Conservation (phyloP, 768 basidiomycete species). For the Boletus barrowsii region DNA sequence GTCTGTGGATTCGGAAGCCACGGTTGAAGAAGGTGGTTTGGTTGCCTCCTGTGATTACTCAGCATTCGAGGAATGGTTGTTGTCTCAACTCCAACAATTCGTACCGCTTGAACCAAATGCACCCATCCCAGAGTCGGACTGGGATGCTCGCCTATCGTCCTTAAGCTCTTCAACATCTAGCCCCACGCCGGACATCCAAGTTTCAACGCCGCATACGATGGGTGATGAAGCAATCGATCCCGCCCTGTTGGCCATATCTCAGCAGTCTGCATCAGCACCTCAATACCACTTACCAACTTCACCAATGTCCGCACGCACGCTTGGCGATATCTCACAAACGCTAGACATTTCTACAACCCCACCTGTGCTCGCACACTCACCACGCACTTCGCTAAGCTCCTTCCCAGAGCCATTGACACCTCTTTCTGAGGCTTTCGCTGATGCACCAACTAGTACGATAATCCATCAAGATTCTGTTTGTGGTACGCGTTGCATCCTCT, state of each 20-base stretch:
- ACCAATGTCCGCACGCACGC: not conserved
- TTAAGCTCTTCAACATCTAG: conserved; percentile 1
- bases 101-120: conserved; percentile 25
- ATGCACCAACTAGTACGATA: conserved; percentile 1
- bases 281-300: not conserved
- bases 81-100: conserved; percentile 48
- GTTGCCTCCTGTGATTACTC: conserved; percentile 33
- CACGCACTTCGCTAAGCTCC: conserved; percentile 33
- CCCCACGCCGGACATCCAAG: not conserved
- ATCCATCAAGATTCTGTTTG: not conserved
- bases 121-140: conserved; percentile 11
- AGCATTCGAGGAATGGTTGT: conserved; percentile 51
- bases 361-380: conserved; percentile 27
- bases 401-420: conserved; percentile 28
- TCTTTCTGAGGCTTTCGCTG: conserved; percentile 11
- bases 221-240: conserved; percentile 33
- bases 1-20: conserved; percentile 6
- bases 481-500: conserved; percentile 8
- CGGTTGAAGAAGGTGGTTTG: conserved; percentile 7
- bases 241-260: conserved; percentile 29
- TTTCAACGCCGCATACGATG: not conserved
- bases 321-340: not conserved
- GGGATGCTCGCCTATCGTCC: not conserved
- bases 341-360: conserved; percentile 5
- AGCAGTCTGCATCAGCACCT: not conserved